Conservation (phyloP, 768 basidiomycete species). For the Agaricus subrufescens region DNA sequence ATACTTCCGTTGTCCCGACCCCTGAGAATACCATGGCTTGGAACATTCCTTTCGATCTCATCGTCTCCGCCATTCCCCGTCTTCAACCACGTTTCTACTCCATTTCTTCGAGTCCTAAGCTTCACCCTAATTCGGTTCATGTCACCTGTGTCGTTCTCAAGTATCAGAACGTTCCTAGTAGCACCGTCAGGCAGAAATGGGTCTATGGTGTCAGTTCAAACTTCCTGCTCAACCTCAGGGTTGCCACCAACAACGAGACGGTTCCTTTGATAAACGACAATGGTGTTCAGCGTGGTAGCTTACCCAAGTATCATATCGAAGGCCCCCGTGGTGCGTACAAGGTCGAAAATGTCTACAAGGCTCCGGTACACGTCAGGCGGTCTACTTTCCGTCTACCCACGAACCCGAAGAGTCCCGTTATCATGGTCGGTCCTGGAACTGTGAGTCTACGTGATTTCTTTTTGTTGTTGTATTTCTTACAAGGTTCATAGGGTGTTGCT, state of each 20-base stretch:
- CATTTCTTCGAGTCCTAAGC: constrained; percentile 95
- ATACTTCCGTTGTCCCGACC: constrained; percentile 51
- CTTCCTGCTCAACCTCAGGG: constrained; percentile 90
- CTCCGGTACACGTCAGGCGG: constrained; percentile 91
- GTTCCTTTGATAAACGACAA: constrained; percentile 34
- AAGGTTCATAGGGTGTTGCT: constrained; percentile 75
- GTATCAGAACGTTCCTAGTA: constrained; percentile 65
- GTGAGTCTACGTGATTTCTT: constrained; percentile 43
- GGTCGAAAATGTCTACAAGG: constrained; percentile 66
- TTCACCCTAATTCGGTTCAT: constrained; percentile 86
- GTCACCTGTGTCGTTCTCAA: constrained; percentile 94
- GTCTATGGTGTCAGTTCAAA: constrained; percentile 92
- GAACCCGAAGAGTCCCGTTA: constrained; percentile 95
- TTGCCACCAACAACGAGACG: constrained; percentile 58
- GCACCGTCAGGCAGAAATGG: constrained; percentile 54
- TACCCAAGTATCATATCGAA: constrained; percentile 79
- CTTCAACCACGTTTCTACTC: constrained; percentile 98
- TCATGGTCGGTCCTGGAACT: constrained; percentile 99
- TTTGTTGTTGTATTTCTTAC: constrained; percentile 10
- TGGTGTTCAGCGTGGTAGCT: constrained; percentile 32
- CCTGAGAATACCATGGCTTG: constrained; percentile 78
- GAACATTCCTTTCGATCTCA: constrained; percentile 94
- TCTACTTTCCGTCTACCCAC: constrained; percentile 97
- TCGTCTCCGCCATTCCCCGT: constrained; percentile 89
- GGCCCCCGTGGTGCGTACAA: constrained; percentile 88